Evolutionary conservation across 2,329 filamentous ascomycete species (phyloP).

Genomic region (Delphinella strobiligena): DNA sequence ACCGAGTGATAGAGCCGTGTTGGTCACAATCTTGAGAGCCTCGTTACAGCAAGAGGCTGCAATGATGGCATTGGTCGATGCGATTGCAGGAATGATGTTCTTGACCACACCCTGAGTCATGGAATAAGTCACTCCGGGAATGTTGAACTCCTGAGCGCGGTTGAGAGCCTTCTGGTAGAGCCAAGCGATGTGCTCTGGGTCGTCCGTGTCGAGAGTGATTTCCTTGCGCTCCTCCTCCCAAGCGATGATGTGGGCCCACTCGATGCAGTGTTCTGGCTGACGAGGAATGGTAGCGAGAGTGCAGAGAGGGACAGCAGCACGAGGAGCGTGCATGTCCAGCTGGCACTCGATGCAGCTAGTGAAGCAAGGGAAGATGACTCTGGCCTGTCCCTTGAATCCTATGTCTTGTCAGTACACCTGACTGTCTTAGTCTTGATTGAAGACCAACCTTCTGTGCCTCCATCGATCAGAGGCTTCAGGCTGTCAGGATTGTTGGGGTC

Average conservation of each 20-base stretch:
- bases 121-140: conserved; percentile 83
- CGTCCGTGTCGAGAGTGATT: conserved; percentile 81
- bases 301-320: conserved; percentile 90
- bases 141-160: conserved; percentile 79
- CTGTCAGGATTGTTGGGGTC: conserved; percentile 72
- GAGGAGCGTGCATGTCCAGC: conserved; percentile 95
- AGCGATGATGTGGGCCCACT: conserved; percentile 97
- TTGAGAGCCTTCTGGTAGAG: conserved; percentile 73
- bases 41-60: conserved; percentile 95
- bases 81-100: conserved; percentile 98
- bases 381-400: conserved; percentile 93
- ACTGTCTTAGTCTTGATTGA: neutral
- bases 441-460: conserved; percentile 74
- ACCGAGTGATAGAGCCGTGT: conserved; percentile 67
- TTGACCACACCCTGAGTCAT: conserved; percentile 97
- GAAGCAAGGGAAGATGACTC: conserved; percentile 82
- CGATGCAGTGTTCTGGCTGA: conserved; percentile 94
- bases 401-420: conserved; percentile 3
- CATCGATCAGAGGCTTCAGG: conserved; percentile 88
- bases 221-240: conserved; percentile 64
- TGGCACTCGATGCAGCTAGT: conserved; percentile 98
- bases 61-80: conserved; percentile 93
- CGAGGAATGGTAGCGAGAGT: conserved; percentile 93
- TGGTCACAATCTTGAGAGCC: conserved; percentile 84
- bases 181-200: conserved; percentile 96